These are phyloP conservation scores for Aureobasidium zeae DNA, from an alignment of 2,329 filamentous ascomycete genomes.

Conservation along the genomic window DNA sequence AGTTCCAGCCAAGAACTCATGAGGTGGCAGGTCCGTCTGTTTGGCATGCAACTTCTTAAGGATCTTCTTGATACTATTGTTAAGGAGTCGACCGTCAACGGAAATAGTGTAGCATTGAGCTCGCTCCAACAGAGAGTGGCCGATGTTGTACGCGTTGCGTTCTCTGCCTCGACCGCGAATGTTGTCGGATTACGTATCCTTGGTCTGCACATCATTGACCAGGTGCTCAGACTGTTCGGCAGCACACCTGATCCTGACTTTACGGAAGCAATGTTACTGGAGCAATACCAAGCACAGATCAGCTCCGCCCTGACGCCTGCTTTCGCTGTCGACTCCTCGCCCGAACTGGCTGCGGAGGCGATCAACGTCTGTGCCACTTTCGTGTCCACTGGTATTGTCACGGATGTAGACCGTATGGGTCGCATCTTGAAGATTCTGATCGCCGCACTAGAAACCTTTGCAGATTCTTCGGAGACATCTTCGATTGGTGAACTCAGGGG, in stretches of 20 bases:
- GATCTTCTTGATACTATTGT: constrained; percentile 72
- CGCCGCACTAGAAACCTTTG: constrained; percentile 84
- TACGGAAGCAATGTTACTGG: constrained; percentile 87
- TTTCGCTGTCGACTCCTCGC: constrained; percentile 90
- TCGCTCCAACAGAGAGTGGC: constrained; percentile 76
- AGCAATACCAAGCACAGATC: constrained; percentile 98
- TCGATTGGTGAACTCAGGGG: constrained; percentile 89
- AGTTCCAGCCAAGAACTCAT: constrained; percentile 67
- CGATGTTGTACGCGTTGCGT: constrained; percentile 92
- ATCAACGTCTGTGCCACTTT: constrained; percentile 98
- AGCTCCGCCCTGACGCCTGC: constrained; percentile 92
- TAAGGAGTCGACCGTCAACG: constrained; percentile 68
- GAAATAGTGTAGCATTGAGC: constrained; percentile 66
- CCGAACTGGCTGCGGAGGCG: constrained; percentile 88
- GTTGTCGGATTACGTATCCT: constrained; percentile 84
- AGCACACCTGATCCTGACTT: constrained; percentile 95
- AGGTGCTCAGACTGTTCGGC: constrained; percentile 89
- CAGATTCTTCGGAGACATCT: constrained; percentile 65
- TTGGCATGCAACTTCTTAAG: constrained; percentile 80
- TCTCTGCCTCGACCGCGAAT: constrained; percentile 90
- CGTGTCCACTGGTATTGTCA: constrained; percentile 93
- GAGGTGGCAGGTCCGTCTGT: constrained; percentile 90
- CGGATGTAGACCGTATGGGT: constrained; percentile 96
- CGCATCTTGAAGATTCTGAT: constrained; percentile 91
- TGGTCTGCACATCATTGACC: constrained; percentile 87